phyloP scores from a whole-genome alignment of 768 basidiomycete genomes.

The Lactifluus pinguis region DNA sequence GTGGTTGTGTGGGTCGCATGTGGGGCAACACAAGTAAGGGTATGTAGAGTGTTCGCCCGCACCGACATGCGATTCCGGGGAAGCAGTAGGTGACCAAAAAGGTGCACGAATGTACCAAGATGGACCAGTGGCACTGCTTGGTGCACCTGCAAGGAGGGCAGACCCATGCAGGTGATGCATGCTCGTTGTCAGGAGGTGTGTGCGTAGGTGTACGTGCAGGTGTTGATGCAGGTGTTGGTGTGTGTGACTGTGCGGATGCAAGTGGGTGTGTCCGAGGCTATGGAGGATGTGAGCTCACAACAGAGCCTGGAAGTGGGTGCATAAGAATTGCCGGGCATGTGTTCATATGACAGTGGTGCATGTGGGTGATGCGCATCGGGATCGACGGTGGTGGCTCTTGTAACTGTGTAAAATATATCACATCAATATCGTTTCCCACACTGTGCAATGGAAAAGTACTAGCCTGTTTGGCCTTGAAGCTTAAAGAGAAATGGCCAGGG shows the following conservation, averaged over 20 bases:
- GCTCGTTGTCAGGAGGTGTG: background rate
- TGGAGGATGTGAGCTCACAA: slow-evolving; percentile 17
- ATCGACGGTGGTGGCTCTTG: slow-evolving; percentile 1
- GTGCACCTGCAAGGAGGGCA: slow-evolving; percentile 11
- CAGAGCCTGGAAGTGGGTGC: background rate
- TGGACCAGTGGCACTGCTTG: slow-evolving; percentile 22
- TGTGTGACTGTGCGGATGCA: slow-evolving; percentile 20
- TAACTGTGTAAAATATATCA: background rate
- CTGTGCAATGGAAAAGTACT: background rate
- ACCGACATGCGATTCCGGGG: slow-evolving; percentile 21
- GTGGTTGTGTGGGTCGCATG: slow-evolving; percentile 42
- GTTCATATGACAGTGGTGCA: slow-evolving; percentile 13
- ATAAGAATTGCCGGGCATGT: slow-evolving; percentile 5
- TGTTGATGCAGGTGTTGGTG: slow-evolving; percentile 20
- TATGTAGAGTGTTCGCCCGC: slow-evolving; percentile 45
- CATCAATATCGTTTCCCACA: background rate
- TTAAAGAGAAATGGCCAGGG: background rate
- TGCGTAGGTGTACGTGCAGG: slow-evolving; percentile 12
- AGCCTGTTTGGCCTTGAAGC: background rate
- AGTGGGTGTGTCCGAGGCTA: slow-evolving; percentile 19
- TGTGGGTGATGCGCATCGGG: slow-evolving; percentile 2
- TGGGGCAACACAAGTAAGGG: slow-evolving; percentile 47
- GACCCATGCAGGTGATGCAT: background rate
- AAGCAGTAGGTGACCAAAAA: slow-evolving; percentile 49
- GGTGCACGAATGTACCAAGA: slow-evolving; percentile 52